These are phyloP conservation scores for Neurospora crassa DNA, from an alignment of 2,329 filamentous ascomycete genomes.

Conservation along the genomic window DNA sequence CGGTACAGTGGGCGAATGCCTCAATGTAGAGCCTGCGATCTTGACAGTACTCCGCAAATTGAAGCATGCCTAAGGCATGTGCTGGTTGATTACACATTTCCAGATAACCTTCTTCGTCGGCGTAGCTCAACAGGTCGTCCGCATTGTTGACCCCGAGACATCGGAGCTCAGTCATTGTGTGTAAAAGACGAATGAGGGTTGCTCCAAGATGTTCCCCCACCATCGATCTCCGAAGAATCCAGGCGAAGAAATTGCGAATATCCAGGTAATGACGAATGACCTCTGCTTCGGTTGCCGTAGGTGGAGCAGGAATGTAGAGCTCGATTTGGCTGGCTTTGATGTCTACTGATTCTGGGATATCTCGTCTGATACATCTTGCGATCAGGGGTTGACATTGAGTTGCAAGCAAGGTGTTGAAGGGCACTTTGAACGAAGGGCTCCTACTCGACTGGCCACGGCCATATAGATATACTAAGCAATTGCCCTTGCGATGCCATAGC, in stretches of 20 bases:
- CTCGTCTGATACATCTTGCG: slow-evolving; percentile 35
- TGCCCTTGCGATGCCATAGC: slow-evolving; percentile 57
- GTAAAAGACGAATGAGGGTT: slow-evolving; percentile 54
- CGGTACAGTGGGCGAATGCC: slow-evolving; percentile 68
- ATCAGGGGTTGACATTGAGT: slow-evolving; percentile 53
- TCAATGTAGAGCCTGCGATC: slow-evolving; percentile 59
- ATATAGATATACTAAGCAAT: slow-evolving; percentile 63
- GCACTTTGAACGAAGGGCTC: slow-evolving; percentile 59
- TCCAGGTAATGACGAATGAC: slow-evolving; percentile 55
- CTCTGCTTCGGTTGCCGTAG: slow-evolving; percentile 40
- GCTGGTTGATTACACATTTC: slow-evolving; percentile 55
- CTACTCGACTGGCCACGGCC: slow-evolving; percentile 53
- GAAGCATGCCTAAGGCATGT: slow-evolving; percentile 58
- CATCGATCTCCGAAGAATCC: slow-evolving; percentile 53
- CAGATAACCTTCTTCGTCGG: slow-evolving; percentile 60
- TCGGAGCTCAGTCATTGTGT: slow-evolving; percentile 55
- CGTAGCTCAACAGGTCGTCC: slow-evolving; percentile 53
- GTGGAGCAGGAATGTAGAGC: slow-evolving; percentile 60
- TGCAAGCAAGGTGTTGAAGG: slow-evolving; percentile 46
- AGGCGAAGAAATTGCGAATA: slow-evolving; percentile 69
- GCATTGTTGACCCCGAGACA: slow-evolving; percentile 44
- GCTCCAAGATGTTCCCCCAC: slow-evolving; percentile 58
- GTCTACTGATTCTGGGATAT: slow-evolving; percentile 16
- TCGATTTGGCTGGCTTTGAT: slow-evolving; percentile 31
- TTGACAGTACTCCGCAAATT: slow-evolving; percentile 57